A percentile compares a stretch with the other conserved stretches of the same genome.
These are phyloP conservation scores for Leccinum arenicola DNA, from an alignment of 768 basidiomycete species.

Conservation along the genomic window DNA sequence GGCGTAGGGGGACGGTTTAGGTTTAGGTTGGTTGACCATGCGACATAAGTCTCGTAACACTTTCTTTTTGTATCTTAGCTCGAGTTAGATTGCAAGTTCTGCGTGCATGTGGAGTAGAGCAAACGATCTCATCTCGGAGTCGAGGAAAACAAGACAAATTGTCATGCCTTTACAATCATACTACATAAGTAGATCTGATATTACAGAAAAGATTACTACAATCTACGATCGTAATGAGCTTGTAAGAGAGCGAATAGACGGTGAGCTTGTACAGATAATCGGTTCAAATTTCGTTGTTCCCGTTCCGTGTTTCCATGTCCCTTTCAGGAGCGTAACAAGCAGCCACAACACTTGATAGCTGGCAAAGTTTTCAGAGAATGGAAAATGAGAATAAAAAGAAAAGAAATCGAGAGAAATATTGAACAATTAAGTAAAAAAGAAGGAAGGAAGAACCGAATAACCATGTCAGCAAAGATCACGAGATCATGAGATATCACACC, in stretches of 20 bases:
- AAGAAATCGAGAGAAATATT: not conserved
- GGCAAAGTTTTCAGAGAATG: not conserved
- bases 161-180: not conserved
- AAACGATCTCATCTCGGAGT: not conserved
- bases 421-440: not conserved
- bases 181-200: not conserved
- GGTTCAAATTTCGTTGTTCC: not conserved
- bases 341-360: not conserved
- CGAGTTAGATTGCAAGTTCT: not conserved
- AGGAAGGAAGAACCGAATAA: not conserved
- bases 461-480: not conserved
- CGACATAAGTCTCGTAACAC: not conserved
- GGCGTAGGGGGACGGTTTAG: not conserved
- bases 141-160: not conserved
- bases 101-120: not conserved
- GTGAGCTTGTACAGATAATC: not conserved
- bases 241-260: not conserved
- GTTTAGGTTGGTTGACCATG: no score
- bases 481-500: slow-evolving; percentile 19
- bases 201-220: not conserved
- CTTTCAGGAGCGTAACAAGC: not conserved
- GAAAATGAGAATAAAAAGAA: not conserved
- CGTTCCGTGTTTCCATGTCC: not conserved
- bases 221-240: not conserved
- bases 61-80: not conserved